Base-by-base conservation (phyloP, 2,329 filamentous ascomycete genomes). In the Aspergillus udagawae region DNA sequence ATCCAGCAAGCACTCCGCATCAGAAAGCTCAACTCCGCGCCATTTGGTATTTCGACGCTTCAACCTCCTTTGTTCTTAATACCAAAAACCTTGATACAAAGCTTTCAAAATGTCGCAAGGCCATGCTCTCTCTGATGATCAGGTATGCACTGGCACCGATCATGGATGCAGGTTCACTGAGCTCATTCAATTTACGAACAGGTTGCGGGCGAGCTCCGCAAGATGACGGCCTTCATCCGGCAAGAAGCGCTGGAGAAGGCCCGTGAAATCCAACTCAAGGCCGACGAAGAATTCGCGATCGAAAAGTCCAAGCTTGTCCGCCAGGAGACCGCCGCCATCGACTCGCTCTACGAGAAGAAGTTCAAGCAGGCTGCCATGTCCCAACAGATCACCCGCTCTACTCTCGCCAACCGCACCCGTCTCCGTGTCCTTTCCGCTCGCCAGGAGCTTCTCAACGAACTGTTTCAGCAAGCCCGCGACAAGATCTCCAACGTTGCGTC, bases 181-280 rank as follows among this genome's bases (percentile, higher is more conserved):
- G 60, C 57, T 63, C 51, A 62, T 53, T 49, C 53, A 50, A 20
- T 58, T 55, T 45, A 52, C 54, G 38, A 52, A 57, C 58, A 97
- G 92, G 94, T 99, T 84, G 88, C 90, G 80, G 88, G 91, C 80
- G 94, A 99, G 86, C 90, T 99, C 79, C 92, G 91, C 84, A 99
- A 99, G 86, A 99, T 99, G 94, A 97, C 94, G 59, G 93, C 92
- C 74, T 99, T 99, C 86, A 99, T 99, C 86, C 91, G 92, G 78
- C 94, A 97, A 81, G 94, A 99, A 82, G 94, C 94, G 58, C 85
- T 89, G 72, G 94, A 99, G 76, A 99, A 99, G 80, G 92, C 92
- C 70, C 90, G 90, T 74, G 94, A 99, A 79, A 97, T 99, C 78
- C 86, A 94, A 73, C 89, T 97, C 80, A 97, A 97, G 80, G 94